Percentiles rank a stretch among this genome's conserved stretches.
phyloP scores from a whole-genome alignment of 805 yeast species.

The Ogataea siamensis region DNA sequence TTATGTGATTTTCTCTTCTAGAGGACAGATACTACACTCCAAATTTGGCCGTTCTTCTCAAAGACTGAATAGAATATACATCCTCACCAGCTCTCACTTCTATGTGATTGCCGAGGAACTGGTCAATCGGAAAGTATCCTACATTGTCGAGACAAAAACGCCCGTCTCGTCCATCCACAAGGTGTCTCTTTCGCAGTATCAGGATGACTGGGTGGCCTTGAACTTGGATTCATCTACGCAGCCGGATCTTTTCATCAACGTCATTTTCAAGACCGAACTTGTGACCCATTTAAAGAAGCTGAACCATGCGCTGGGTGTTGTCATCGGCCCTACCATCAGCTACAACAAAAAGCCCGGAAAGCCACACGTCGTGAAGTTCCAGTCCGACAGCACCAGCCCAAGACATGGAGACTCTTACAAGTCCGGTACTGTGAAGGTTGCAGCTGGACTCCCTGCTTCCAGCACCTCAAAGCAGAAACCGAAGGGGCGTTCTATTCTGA shows the following conservation, averaged over 20 bases:
- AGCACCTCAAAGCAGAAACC: conserved; percentile 77
- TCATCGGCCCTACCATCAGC: conserved; percentile 66
- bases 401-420: conserved; percentile 71
- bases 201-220: conserved; percentile 91
- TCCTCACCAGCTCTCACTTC: conserved; percentile 61
- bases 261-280: conserved; percentile 86
- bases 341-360: conserved; percentile 92
- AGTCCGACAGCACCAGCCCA: conserved; percentile 63
- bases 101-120: conserved; percentile 73
- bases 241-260: conserved; percentile 80
- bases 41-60: conserved; percentile 92
- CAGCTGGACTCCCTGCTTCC: conserved; percentile 72
- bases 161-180: conserved; percentile 58
- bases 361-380: conserved; percentile 68
- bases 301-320: conserved; percentile 56
- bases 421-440: conserved; percentile 81
- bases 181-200: conserved; percentile 67
- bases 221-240: conserved; percentile 50
- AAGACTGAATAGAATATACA: conserved; percentile 67
- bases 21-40: conserved; percentile 77
- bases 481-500: conserved; percentile 41
- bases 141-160: conserved; percentile 62
- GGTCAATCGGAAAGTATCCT: conserved; percentile 51
- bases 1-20: conserved; percentile 68
- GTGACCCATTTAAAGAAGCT: conserved; percentile 67